These are phyloP conservation scores for Neurospora sp. DNA, from an alignment of 495 filamentous ascomycete genomes.

Conservation along the genomic window DNA sequence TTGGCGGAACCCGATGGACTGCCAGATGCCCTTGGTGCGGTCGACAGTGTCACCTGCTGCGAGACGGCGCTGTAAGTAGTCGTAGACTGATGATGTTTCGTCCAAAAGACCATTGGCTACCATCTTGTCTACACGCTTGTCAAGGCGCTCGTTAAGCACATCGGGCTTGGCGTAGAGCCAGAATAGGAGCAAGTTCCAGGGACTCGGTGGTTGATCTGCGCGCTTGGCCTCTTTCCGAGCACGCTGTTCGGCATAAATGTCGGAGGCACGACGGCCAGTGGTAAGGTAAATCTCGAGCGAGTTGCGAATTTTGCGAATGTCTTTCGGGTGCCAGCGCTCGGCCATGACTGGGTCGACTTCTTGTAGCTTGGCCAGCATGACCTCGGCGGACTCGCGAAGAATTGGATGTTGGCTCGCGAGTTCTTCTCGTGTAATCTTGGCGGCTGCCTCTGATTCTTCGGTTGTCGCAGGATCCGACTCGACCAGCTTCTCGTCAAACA, in stretches of 20 bases:
- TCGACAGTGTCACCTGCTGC: constrained; percentile 49
- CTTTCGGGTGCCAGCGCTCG: constrained; percentile 85
- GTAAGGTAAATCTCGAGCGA: constrained; percentile 82
- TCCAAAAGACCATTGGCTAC: constrained; percentile 55
- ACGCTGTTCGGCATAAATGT: constrained; percentile 76
- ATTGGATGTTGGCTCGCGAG: constrained; percentile 52
- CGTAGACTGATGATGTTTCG: constrained; percentile 55
- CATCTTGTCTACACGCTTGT: constrained; percentile 77
- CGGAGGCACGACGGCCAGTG: constrained; percentile 69
- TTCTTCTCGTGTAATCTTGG: constrained; percentile 21
- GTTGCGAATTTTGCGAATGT: constrained; percentile 77
- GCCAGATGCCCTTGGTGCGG: constrained; percentile 75
- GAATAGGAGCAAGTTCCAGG: constrained; percentile 63
- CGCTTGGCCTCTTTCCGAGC: constrained; percentile 18
- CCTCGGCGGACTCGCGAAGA: constrained; percentile 55
- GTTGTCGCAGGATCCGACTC: constrained; percentile 28
- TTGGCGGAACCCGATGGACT: constrained; percentile 93
- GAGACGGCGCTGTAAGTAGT: constrained; percentile 38
- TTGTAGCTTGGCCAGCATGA: constrained; percentile 58
- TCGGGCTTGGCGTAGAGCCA: constrained; percentile 75
- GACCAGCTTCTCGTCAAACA: constrained; percentile 62
- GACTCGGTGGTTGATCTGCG: constrained; percentile 17
- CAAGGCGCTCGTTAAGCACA: constrained; percentile 55
- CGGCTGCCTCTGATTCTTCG: constrained; percentile 7
- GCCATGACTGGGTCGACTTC: constrained; percentile 88